Evolutionary conservation across 495 filamentous ascomycete species (phyloP).

Genomic region (Aspergillus indologenus): DNA sequence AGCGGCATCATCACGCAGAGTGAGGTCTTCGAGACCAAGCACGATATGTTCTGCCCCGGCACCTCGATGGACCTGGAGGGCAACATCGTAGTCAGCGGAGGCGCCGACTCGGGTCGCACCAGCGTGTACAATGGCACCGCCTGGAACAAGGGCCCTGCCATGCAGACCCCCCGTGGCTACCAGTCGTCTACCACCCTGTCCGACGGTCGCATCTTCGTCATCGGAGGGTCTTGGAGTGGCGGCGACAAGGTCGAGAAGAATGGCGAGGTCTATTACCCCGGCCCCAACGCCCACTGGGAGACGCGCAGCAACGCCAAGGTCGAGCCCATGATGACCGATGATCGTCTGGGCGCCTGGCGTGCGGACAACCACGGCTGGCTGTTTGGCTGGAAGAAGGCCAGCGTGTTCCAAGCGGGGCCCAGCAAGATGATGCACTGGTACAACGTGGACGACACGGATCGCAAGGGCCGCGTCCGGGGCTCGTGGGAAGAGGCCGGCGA

Average conservation of each 20-base stretch:
- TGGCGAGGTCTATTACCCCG: constrained; percentile 53
- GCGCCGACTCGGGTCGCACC: constrained; percentile 38
- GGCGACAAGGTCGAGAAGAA: constrained; percentile 42
- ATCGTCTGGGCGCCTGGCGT: constrained; percentile 42
- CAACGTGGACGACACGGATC: constrained; percentile 18
- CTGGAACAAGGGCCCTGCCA: constrained; percentile 34
- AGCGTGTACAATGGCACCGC: constrained; percentile 41
- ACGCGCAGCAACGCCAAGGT: constrained; percentile 36
- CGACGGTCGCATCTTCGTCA: constrained; percentile 56
- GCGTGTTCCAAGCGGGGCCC: constrained; percentile 58
- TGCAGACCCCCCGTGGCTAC: constrained; percentile 56
- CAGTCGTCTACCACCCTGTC: constrained; percentile 50
- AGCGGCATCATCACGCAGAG: constrained; percentile 33
- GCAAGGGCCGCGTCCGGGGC: constrained; percentile 30
- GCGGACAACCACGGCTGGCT: constrained; percentile 59
- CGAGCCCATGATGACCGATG: constrained; percentile 49
- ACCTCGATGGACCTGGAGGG: constrained; percentile 51
- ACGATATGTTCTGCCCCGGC: constrained; percentile 65
- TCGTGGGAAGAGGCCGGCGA: constrained; percentile 28
- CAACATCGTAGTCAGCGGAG: constrained; percentile 53
- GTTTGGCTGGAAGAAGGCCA: constrained; percentile 56
- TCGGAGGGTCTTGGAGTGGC: constrained; percentile 57
- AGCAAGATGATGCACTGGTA: constrained; percentile 59
- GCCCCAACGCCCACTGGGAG: constrained; percentile 31
- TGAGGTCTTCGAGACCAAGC: constrained; percentile 43